phyloP scores from a whole-genome alignment of 768 basidiomycete genomes.

The Rhodosporidiobolus sp. region DNA sequence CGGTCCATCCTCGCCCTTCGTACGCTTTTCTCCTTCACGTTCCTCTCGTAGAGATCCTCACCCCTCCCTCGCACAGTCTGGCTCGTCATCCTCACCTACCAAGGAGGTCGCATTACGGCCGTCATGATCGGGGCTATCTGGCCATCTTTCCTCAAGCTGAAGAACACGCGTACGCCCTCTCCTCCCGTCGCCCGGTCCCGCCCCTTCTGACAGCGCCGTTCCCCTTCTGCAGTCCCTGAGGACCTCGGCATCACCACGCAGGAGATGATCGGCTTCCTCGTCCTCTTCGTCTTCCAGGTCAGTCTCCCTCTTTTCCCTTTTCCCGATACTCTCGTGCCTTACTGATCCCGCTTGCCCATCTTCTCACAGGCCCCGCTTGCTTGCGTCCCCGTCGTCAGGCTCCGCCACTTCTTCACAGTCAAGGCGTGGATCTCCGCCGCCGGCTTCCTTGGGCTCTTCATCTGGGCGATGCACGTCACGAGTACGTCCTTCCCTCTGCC shows the following conservation, averaged over 20 bases:
- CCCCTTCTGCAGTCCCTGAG: slow-evolving; percentile 20
- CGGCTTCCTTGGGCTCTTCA: slow-evolving; percentile 40
- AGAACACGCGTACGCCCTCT: slow-evolving; percentile 38
- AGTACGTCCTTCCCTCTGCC: neutral
- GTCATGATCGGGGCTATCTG: slow-evolving; percentile 48
- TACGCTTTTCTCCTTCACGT: slow-evolving; percentile 28
- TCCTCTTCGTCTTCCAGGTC: slow-evolving; percentile 42
- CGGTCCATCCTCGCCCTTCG: slow-evolving; percentile 43
- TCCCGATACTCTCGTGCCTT: neutral
- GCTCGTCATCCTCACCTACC: slow-evolving; percentile 22
- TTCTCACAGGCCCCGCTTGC: slow-evolving; percentile 44
- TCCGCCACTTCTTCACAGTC: slow-evolving; percentile 44
- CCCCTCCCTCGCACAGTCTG: slow-evolving; percentile 11
- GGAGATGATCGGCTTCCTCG: slow-evolving; percentile 46
- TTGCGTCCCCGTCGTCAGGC: slow-evolving; percentile 44
- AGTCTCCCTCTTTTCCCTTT: neutral
- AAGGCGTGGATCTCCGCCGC: slow-evolving; percentile 32
- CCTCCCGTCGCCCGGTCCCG: neutral
- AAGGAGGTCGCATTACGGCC: slow-evolving; percentile 36
- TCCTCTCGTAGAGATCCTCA: slow-evolving; percentile 29
- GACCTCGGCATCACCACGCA: slow-evolving; percentile 44
- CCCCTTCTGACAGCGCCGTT: neutral
- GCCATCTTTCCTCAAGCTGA: slow-evolving; percentile 42
- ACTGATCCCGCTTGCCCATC: slow-evolving; percentile 15
- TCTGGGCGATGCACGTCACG: slow-evolving; percentile 38